phyloP scores from a whole-genome alignment of 768 basidiomycete species.

The Candolleomyces efflorescens region DNA sequence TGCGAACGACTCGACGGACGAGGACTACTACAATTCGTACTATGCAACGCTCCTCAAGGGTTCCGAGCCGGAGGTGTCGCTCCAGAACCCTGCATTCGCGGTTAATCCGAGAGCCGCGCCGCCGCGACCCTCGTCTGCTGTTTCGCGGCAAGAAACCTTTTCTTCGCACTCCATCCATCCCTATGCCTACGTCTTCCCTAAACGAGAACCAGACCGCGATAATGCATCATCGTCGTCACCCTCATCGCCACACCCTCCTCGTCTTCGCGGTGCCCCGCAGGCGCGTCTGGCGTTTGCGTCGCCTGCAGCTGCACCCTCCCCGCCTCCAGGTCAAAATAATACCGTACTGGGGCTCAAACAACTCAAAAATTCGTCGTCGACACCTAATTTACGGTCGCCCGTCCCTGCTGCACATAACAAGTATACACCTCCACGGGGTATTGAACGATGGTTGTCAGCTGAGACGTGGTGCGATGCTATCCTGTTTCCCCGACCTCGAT shows the following conservation, averaged over 20 bases:
- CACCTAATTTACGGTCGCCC: slow-evolving; percentile 52
- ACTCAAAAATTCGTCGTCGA: slow-evolving; percentile 57
- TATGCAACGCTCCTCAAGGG: slow-evolving; percentile 35
- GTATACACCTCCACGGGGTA: slow-evolving; percentile 29
- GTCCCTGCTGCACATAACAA: too few relatives aligned
- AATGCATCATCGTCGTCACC: neutral
- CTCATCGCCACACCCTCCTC: slow-evolving; percentile 4
- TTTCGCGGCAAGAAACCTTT: slow-evolving; percentile 20
- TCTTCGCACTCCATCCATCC: slow-evolving; percentile 38
- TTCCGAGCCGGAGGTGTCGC: slow-evolving; percentile 6
- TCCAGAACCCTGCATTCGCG: neutral
- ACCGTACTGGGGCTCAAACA: slow-evolving; percentile 15
- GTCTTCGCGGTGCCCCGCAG: too few relatives aligned
- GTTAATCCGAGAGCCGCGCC: slow-evolving; percentile 6
- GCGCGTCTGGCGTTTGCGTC: slow-evolving; percentile 6
- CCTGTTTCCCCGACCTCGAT: slow-evolving; percentile 70
- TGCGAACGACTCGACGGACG: slow-evolving; percentile 19
- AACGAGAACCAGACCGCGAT: neutral
- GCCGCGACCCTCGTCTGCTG: slow-evolving; percentile 13
- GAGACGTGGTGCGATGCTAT: slow-evolving; percentile 84
- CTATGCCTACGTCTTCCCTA: slow-evolving; percentile 43
- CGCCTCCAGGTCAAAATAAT: neutral
- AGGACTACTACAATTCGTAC: slow-evolving; percentile 51
- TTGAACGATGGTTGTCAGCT: slow-evolving; percentile 65
- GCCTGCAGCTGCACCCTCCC: neutral